Percentiles rank a stretch among this genome's conserved stretches.
phyloP scores from a whole-genome alignment of 441 rosid genomes.

The Biscutella laevigata region DNA sequence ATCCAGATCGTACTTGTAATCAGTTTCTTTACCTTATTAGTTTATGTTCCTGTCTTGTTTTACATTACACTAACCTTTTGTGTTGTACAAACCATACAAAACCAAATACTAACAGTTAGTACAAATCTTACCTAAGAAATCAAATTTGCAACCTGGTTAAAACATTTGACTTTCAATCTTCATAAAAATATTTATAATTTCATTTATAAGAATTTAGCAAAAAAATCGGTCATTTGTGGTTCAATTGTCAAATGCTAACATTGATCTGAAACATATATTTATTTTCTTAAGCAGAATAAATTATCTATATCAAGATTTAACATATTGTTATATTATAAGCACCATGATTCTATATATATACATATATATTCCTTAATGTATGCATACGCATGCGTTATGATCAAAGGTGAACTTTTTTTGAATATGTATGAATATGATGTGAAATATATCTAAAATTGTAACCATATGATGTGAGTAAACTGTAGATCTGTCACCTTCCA shows the following conservation, averaged over 20 bases:
- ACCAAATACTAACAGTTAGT: background rate
- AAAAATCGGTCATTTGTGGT: too few relatives aligned
- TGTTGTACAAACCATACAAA: background rate
- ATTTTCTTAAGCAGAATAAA: background rate
- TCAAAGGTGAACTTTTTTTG: constrained; percentile 8
- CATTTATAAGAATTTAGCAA: too few relatives aligned
- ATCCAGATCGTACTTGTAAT: constrained; percentile 16
- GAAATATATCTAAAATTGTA: constrained; percentile 28
- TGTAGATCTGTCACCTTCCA: constrained; percentile 24
- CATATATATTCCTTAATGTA: background rate
- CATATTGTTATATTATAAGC: background rate
- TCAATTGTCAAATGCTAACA: too few relatives aligned
- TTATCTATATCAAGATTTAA: background rate
- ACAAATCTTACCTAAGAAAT: background rate
- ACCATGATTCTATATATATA: background rate
- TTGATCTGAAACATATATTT: too few relatives aligned
- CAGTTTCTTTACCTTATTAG: constrained; percentile 16
- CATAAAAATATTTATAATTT: too few relatives aligned
- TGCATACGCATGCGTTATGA: constrained; percentile 23
- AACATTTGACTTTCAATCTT: too few relatives aligned
- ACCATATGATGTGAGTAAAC: constrained; percentile 21
- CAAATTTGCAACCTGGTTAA: background rate
- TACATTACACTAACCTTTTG: constrained; percentile 1
- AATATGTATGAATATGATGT: constrained; percentile 25
- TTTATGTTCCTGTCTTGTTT: constrained; percentile 18